Percentiles rank a stretch among this genome's conserved stretches.
Evolutionary conservation across 176 grass and related monocot species (phyloP).

Genomic region (Miscanthus lutarioriparius): DNA sequence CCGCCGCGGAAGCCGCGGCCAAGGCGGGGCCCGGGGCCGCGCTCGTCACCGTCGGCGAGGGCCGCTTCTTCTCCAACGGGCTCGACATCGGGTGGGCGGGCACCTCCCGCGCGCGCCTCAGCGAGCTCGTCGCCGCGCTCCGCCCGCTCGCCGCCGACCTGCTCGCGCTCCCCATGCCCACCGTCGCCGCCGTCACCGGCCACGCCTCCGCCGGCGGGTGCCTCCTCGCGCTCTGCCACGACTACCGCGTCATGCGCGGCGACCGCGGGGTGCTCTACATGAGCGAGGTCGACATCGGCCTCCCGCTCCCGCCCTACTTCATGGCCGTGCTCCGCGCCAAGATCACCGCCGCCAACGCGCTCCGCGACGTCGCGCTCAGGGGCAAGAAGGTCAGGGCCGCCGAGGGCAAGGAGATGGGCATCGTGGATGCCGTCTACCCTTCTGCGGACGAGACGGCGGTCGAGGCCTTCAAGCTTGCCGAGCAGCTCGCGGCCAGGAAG

Average conservation of each 20-base stretch:
- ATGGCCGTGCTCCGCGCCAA: conserved; percentile 58
- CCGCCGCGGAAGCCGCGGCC: conserved; percentile 7
- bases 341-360: conserved; percentile 51
- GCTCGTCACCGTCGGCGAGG: conserved; percentile 76
- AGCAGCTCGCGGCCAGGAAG: conserved; percentile 74
- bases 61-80: conserved; percentile 95
- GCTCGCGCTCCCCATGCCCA: conserved; percentile 80
- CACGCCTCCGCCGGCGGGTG: conserved; percentile 68
- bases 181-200: conserved; percentile 78
- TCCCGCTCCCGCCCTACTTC: conserved; percentile 70
- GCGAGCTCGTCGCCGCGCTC: conserved; percentile 47
- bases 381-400: conserved; percentile 52
- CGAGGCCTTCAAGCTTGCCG: conserved; percentile 70
- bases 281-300: conserved; percentile 93
- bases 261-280: conserved; percentile 91
- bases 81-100: conserved; percentile 71
- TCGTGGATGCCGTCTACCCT: conserved; percentile 64
- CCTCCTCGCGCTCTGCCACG: conserved; percentile 76
- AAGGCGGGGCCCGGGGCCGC: conserved; percentile 35
- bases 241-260: conserved; percentile 79
- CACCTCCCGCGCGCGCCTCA: conserved; percentile 35
- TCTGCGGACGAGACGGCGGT: conserved; percentile 49
- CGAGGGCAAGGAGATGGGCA: conserved; percentile 59
- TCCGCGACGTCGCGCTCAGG: conserved; percentile 63
- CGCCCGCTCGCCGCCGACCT: conserved; percentile 61